phyloP scores from a whole-genome alignment of 176 grass and related monocot species.

The Saccharum spontaneum region DNA sequence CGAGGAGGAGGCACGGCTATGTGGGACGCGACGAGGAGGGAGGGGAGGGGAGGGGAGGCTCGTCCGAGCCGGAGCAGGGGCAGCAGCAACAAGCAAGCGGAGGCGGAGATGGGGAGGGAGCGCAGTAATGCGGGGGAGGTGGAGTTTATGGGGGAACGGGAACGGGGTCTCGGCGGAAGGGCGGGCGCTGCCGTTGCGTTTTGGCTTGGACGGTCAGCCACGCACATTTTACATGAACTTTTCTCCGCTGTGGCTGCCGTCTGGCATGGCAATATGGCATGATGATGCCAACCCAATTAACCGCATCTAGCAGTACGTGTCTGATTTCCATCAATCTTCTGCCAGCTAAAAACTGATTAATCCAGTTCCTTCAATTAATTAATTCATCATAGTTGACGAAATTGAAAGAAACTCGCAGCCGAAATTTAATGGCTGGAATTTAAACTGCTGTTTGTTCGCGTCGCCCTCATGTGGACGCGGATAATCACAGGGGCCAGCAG shows the following conservation, averaged over 20 bases:
- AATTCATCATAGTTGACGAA: not conserved
- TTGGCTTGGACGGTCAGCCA: slow-evolving; percentile 42
- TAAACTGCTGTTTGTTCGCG: not conserved
- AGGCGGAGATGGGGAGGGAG: slow-evolving; percentile 4
- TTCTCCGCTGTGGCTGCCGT: not conserved
- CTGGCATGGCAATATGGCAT: not conserved
- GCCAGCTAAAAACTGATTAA: not conserved
- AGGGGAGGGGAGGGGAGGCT: not conserved
- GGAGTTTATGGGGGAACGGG: slow-evolving; percentile 35
- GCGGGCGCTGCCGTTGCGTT: slow-evolving; percentile 10
- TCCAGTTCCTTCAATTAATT: not conserved
- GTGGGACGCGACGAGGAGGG: slow-evolving; percentile 8
- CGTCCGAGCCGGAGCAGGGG: not conserved
- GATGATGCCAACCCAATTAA: not conserved
- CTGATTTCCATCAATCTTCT: not conserved
- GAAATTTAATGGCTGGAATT: not conserved
- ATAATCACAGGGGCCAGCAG: not conserved
- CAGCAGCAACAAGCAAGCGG: not conserved
- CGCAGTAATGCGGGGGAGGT: slow-evolving; percentile 33
- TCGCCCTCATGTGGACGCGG: slow-evolving; percentile 17
- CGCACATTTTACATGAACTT: slow-evolving; percentile 33
- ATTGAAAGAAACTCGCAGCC: not conserved
- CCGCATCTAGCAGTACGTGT: not conserved
- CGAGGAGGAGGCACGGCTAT: slow-evolving; percentile 16
- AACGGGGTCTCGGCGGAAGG: not conserved